Conservation (phyloP, 2,329 filamentous ascomycete genomes). For the Ampelomyces quisqualis region DNA sequence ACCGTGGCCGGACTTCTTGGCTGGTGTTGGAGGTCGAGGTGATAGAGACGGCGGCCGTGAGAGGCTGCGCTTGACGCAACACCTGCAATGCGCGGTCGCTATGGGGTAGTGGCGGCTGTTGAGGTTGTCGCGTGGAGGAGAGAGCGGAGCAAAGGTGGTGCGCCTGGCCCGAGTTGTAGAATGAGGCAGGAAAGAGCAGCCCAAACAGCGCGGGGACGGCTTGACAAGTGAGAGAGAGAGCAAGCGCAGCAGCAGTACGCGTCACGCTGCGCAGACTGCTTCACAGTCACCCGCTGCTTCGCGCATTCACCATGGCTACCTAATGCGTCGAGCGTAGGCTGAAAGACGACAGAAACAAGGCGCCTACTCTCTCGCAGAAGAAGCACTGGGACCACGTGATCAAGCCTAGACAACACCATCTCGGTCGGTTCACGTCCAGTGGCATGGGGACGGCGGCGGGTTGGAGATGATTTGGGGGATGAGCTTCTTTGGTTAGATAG, state of each 20-base stretch:
- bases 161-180: conserved; percentile 10
- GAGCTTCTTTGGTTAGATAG: conserved; percentile 48
- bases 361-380: conserved; percentile 51
- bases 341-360: conserved; percentile 64
- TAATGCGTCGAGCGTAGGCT: conserved; percentile 59
- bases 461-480: conserved; percentile 71
- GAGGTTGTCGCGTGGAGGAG: conserved; percentile 5
- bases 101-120: conserved; percentile 5
- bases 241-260: too few species aligned
- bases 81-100: too few species aligned
- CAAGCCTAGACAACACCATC: conserved; percentile 67
- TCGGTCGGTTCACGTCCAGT: conserved; percentile 66
- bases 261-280: too few species aligned
- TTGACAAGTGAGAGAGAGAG: too few species aligned
- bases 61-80: too few species aligned
- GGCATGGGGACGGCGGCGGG: conserved; percentile 64
- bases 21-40: too few species aligned
- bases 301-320: too few species aligned
- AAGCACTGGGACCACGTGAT: conserved; percentile 59
- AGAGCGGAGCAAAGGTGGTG: conserved; percentile 16
- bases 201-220: too few species aligned
- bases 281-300: too few species aligned
- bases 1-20: too few species aligned
- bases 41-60: too few species aligned
- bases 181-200: conserved; percentile 1